Base-by-base conservation (phyloP, 2,329 filamentous ascomycete species). In the Aspergillus hiratsukae region DNA sequence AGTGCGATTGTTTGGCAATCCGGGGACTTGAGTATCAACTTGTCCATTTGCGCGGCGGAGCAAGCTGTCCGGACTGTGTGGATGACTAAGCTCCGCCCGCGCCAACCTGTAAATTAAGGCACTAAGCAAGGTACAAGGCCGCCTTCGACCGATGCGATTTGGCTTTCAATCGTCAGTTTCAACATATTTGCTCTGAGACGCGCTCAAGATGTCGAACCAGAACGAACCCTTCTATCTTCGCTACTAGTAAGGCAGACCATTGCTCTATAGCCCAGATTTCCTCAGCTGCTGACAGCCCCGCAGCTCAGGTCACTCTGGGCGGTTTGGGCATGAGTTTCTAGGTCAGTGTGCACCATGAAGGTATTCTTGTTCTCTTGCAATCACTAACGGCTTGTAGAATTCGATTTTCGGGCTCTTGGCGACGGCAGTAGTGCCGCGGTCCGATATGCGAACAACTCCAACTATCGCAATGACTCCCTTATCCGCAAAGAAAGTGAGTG, bases 381-480 rank as follows among this genome's bases (percentile, higher is more conserved):
- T 59, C 55, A 59, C 61, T 68, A 56, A 72, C 59, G 21, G 1
- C 4, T 6, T 14, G 10, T 65, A 97, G 93, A 99, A 76, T 99
- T 99, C 74, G 94, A 99, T 74, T 94, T 99, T 69, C 85, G 93
- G 55, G 90, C 91, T 25, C 84, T 97, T 48, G 91, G 91, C 54
- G 94, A 99, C 73, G 94, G 94, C 52, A 86, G 90, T 59, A 97
- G 92, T 72, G 94, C 94, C 7, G 90, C 94, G 52, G 91, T 93
- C 31, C 87, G 94, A 76, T 99, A 99, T 78, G 94, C 94, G 62
- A 99, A 99, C 82, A 99, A 99, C 77, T 97, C 93, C 56, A 99
- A 99, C 78, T 99, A 99, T 78, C 87, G 94, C 70, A 99, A 99
- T 77, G 94, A 99, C 74, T 97, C 92, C 61, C 80, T 99, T 66